phyloP scores from a whole-genome alignment of 176 grass and related monocot genomes.

The Carex cristatella region DNA sequence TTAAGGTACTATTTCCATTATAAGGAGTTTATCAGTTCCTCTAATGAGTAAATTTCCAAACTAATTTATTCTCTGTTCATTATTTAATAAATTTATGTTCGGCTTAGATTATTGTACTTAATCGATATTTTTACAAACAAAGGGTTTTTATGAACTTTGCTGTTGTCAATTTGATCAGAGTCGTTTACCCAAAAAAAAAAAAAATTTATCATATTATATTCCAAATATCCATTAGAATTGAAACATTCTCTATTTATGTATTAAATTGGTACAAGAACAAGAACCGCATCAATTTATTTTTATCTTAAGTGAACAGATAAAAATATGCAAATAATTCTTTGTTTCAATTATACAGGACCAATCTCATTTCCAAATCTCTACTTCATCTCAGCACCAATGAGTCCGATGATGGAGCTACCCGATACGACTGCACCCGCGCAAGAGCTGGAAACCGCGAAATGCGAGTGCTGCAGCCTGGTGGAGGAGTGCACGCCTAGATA shows the following conservation, averaged over 20 bases:
- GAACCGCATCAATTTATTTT: too few species aligned
- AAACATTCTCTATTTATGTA: background rate
- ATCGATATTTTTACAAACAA: too few species aligned
- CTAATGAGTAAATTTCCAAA: background rate
- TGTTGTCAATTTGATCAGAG: too few species aligned
- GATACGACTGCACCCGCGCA: slow-evolving; percentile 10
- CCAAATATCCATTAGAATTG: too few species aligned
- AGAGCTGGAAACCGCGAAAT: slow-evolving; percentile 43
- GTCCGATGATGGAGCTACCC: slow-evolving; percentile 3
- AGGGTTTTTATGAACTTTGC: too few species aligned
- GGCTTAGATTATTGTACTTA: too few species aligned
- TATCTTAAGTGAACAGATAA: background rate
- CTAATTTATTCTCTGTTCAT: too few species aligned
- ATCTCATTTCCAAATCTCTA: background rate
- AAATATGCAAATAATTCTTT: background rate
- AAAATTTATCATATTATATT: too few species aligned
- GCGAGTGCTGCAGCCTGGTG: slow-evolving; percentile 82
- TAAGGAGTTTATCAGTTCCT: background rate
- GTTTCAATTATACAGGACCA: background rate
- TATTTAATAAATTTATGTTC: too few species aligned
- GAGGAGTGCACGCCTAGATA: slow-evolving; percentile 84
- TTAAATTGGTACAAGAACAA: background rate
- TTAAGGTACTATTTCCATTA: background rate
- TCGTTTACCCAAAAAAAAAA: too few species aligned
- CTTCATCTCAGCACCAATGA: background rate